Evolutionary conservation across 495 filamentous ascomycete species (phyloP).

Genomic region (Trypethelium eluteriae): DNA sequence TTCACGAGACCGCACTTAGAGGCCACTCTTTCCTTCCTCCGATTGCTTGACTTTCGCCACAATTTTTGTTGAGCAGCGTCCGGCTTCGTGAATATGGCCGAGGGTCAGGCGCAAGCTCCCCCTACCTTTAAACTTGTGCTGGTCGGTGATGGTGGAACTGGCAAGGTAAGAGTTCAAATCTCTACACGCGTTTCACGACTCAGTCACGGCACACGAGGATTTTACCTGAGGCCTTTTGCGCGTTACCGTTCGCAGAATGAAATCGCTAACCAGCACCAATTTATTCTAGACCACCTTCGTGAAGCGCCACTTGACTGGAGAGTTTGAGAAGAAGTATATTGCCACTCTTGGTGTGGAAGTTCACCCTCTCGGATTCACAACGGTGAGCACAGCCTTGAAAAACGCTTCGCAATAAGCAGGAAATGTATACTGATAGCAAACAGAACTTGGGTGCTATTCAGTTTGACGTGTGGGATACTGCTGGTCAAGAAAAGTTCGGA

Average conservation of each 20-base stretch:
- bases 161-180: conserved; percentile 64
- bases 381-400: conserved; percentile 55
- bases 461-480: conserved; percentile 99
- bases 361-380: conserved; percentile 87
- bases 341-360: conserved; percentile 99
- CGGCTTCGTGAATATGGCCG: conserved; percentile 42
- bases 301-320: conserved; percentile 98
- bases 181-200: neutral
- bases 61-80: neutral
- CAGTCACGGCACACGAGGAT: neutral
- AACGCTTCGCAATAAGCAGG: neutral
- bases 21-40: neutral
- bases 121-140: conserved; percentile 99
- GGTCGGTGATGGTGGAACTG: conserved; percentile 98
- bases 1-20: conserved; percentile 10
- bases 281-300: conserved; percentile 88
- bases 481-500: conserved; percentile 99
- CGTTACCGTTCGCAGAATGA: neutral
- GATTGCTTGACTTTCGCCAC: neutral
- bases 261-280: conserved; percentile 14
- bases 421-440: conserved; percentile 37
- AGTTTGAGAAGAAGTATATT: conserved; percentile 99
- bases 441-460: conserved; percentile 94
- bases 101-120: conserved; percentile 40
- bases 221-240: neutral